Base-by-base conservation (phyloP, 805 yeast genomes). In the Wickerhamomyces ciferrii region DNA sequence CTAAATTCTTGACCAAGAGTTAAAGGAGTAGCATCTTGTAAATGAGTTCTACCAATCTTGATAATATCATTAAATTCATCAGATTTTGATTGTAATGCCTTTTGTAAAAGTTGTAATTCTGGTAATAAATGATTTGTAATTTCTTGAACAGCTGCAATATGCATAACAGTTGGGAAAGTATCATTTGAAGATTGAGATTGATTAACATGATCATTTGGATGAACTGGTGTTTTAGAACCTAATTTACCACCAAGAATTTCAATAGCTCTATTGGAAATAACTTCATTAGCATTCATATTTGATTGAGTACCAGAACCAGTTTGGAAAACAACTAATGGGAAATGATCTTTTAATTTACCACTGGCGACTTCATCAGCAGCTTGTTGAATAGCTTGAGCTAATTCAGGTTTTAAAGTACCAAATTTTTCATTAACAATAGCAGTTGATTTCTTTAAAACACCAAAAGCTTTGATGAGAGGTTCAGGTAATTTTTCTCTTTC, bases 91-190 rank as follows among this genome's bases (percentile, higher is more conserved):
- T 78, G 76, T 54, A 94, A 72, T n/a, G 96, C 75, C 61, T 84
- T 86, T 68, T 87, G 87, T 62, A 94, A 81, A 39, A 71, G 74
- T 48, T 78, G 74, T 63, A 94, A 76, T 62, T 89, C 87, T 17
- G 99, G 99, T 44, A 92, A 57, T 67, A 94, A 77, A 38, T 75
- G 73, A 63, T 78, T 61, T 45, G 84, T 72, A 71, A 92, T 87
- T 74, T 92, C 96, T 39, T 86, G 79, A 53, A 91, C 97, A 18
- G 98, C 97, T 47, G 99, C 97, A 70, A 94, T 92, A 75, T 94
- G 99, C 99, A 94, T 94, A 47, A 92, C 99, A 34, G 99, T 91
- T 57, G 99, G 99, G 87, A 94, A 94, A 46, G 98, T 94, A 72
- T 94, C 99, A 69, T 94, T 94, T 41, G 97, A 89, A n/a, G 96